Evolutionary conservation across 2,329 filamentous ascomycete genomes (phyloP).

Genomic region (Aspergillus tubingensis): DNA sequence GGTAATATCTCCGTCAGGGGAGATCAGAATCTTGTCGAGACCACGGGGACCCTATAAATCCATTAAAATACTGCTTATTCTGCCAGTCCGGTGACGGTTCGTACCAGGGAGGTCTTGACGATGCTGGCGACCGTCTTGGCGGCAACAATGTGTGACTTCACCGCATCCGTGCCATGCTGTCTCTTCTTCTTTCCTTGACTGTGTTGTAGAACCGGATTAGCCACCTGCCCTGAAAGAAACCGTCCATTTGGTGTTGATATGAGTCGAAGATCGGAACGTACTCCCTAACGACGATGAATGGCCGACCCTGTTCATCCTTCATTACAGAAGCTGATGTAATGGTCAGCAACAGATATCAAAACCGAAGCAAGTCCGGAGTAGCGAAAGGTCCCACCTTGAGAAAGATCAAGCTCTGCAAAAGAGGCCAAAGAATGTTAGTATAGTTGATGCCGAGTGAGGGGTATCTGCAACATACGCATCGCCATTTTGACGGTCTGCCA

Average conservation of each 20-base stretch:
- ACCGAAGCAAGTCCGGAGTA: not conserved
- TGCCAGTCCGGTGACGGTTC: conserved; percentile 19
- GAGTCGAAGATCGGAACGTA: conserved; percentile 53
- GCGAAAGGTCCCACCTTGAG: conserved; percentile 40
- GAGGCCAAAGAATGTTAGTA: conserved; percentile 29
- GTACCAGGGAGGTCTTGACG: conserved; percentile 87
- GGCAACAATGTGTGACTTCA: conserved; percentile 97
- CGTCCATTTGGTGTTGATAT: not conserved
- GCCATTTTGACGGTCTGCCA: conserved; percentile 48
- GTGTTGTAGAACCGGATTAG: conserved; percentile 13
- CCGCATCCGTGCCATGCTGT: conserved; percentile 92
- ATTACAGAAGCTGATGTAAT: conserved; percentile 65
- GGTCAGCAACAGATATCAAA: conserved; percentile 24
- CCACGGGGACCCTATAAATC: conserved; percentile 73
- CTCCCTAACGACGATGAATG: conserved; percentile 98
- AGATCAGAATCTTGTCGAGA: conserved; percentile 98
- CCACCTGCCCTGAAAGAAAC: not conserved
- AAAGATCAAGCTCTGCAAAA: conserved; percentile 49
- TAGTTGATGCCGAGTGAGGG: conserved; percentile 34
- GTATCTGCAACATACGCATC: conserved; percentile 47
- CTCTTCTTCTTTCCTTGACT: conserved; percentile 98
- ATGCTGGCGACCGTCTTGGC: conserved; percentile 95
- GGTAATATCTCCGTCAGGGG: conserved; percentile 96
- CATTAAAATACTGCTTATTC: conserved; percentile 6
- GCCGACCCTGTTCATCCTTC: conserved; percentile 96